phyloP scores from a whole-genome alignment of 805 yeast species.

The Tetrapisispora pingtungensis region DNA sequence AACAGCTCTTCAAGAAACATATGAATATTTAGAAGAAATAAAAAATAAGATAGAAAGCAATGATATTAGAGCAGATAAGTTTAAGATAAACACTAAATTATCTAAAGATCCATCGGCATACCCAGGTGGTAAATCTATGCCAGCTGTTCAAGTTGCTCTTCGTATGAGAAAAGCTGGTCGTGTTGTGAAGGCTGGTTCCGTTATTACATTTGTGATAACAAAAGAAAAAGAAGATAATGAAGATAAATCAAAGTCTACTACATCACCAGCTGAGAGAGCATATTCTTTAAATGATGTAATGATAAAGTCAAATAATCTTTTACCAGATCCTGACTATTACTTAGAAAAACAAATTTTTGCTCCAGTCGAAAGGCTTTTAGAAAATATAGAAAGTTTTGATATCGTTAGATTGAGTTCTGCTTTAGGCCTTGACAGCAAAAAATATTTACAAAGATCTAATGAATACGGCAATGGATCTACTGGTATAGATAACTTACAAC shows the following conservation, averaged over 20 bases:
- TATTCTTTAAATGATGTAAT: conserved; percentile 68
- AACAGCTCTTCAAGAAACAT: conserved; percentile 60
- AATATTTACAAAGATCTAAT: conserved; percentile 37
- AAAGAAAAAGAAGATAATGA: conserved; percentile 34
- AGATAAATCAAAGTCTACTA: conserved; percentile 5
- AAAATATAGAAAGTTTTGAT: conserved; percentile 80
- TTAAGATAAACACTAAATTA: conserved; percentile 73
- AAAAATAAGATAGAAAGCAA: conserved; percentile 47
- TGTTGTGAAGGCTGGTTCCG: conserved; percentile 79
- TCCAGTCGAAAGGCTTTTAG: conserved; percentile 81
- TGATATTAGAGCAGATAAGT: conserved; percentile 56
- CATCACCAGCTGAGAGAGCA: conserved; percentile 49
- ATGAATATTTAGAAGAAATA: conserved; percentile 57
- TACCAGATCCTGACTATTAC: conserved; percentile 70
- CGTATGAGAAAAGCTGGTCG: conserved; percentile 76
- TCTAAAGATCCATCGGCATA: conserved; percentile 84
- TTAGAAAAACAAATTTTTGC: conserved; percentile 82
- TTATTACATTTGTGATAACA: conserved; percentile 77
- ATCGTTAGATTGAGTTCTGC: conserved; percentile 63
- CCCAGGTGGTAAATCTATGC: conserved; percentile 70
- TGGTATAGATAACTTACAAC: conserved; percentile 41
- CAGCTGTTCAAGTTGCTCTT: conserved; percentile 87
- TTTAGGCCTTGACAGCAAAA: conserved; percentile 66
- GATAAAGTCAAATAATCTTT: conserved; percentile 38
- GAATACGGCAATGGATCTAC: conserved; percentile 21